Evolutionary conservation across 352 stramenopile species (phyloP), one percentile per base, ranked within the genome.

Genomic region (Phytopythium vexans): DNA sequence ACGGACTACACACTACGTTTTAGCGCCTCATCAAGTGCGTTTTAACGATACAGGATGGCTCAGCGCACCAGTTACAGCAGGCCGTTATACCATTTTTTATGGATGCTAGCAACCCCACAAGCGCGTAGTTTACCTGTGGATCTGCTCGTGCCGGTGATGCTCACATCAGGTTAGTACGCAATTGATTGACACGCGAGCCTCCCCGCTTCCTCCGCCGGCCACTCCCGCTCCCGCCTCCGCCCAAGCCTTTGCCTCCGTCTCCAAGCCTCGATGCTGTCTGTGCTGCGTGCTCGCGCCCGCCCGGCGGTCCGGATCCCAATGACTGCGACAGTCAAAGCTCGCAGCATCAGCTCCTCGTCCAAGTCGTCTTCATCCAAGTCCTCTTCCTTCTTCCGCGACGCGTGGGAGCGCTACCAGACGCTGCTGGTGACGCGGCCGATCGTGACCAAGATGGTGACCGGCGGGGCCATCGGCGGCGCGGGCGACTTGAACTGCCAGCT

Each of bases 401-500:
- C 53, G 48, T 91, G 81, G 83, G 52, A 64, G 42, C 64, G 54
- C 60, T 94, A 94, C 65, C 54, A 63, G 40, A 43, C 39, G 36
- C 53, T 88, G 36, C 58, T 94, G 36, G 77, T 77, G 56, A 77
- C 65, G 45, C 71, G 74, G 10, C 81, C 83, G 43, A 15, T 91
- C 21, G 38, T 51, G 14, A 92, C 81, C 41, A 94, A 94, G 68
- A 70, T 88, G 36, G 56, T 76, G 10, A 91, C 81, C 16, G 77
- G 70, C 42, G 62, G 68, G 6, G 60, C 44, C 11, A 94, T 94
- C 56, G 78, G 79, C 1, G 81, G 62, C 34, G 51, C 79, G 34
- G 83, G 83, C 52, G 83, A 94, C 68, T 49, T 92, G 16, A 60
- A 65, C 44, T 92, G 79, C 59, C 83, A 94, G 60, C 51, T 89